These are phyloP conservation scores for Eimeria praecox DNA, from an alignment of 169 alveolate species.

Conservation along the genomic window DNA sequence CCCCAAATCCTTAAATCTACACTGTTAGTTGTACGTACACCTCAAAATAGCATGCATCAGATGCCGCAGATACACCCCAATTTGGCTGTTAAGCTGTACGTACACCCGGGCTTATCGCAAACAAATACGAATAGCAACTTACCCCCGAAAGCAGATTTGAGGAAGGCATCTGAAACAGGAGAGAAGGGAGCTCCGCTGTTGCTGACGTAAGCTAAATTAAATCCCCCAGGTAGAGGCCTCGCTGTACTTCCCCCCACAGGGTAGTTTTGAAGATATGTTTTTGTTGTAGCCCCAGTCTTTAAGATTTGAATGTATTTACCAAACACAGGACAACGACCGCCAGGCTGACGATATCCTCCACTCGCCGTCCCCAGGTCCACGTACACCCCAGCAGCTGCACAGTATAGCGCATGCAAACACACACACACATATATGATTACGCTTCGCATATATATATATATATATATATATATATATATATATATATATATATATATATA, in stretches of 20 bases:
- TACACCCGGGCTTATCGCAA: no score
- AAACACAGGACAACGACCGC: conserved; percentile 63
- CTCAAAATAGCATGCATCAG: no score
- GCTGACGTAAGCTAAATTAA: conserved; percentile 29
- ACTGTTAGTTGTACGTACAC: no score
- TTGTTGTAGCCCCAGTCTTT: not conserved
- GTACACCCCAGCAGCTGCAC: conserved; percentile 72
- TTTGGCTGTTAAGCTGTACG: no score
- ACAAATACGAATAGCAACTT: not conserved
- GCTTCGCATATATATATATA: not conserved
- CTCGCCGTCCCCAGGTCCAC: conserved; percentile 54
- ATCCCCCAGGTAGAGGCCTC: conserved; percentile 74
- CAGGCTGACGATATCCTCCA: conserved; percentile 56
- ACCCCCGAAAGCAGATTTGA: not conserved
- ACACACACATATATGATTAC: no score
- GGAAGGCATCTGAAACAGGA: conserved; percentile 53
- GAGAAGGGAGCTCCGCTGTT: conserved; percentile 38
- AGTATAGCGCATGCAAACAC: not conserved
- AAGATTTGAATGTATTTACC: conserved; percentile 19
- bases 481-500: no score
- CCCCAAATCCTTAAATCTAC: no score
- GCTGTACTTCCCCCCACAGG: not conserved
- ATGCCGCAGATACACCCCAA: no score
- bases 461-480: no score
- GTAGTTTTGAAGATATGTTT: conserved; percentile 43